Evolutionary conservation across 768 basidiomycete genomes (phyloP).

Genomic region (Podaxis sp.): DNA sequence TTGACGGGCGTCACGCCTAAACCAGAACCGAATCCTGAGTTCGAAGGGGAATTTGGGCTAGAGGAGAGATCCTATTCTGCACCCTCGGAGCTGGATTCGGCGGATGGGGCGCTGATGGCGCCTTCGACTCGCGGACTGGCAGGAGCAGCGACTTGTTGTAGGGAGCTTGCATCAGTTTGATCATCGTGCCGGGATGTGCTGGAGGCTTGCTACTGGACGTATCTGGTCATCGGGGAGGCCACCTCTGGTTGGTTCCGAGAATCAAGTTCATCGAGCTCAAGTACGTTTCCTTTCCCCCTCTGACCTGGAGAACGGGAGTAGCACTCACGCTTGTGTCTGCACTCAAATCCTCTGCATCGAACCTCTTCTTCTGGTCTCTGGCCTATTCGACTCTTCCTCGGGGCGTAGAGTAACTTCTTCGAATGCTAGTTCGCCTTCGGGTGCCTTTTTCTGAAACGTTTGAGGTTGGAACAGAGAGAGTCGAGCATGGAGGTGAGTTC

Average conservation of each 20-base stretch:
- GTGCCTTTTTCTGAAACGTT: constrained; percentile 61
- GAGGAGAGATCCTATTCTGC: constrained; percentile 17
- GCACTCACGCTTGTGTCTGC: constrained; percentile 51
- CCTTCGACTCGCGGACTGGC: background rate
- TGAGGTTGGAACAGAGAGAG: constrained; percentile 81
- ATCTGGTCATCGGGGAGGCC: constrained; percentile 19
- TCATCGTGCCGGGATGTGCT: constrained; percentile 25
- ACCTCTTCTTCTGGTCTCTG: constrained; percentile 67
- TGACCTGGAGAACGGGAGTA: constrained; percentile 48
- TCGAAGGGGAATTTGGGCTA: background rate
- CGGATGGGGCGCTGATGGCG: constrained; percentile 14
- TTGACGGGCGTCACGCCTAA: constrained; percentile 17
- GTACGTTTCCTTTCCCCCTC: constrained; percentile 40
- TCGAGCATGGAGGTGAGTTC: constrained; percentile 96
- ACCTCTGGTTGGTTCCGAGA: constrained; percentile 44
- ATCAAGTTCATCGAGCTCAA: constrained; percentile 44
- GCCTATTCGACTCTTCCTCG: constrained; percentile 79
- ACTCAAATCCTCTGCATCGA: constrained; percentile 50
- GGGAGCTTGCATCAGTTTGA: constrained; percentile 47
- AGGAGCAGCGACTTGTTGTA: constrained; percentile 30
- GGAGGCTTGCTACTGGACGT: constrained; percentile 12
- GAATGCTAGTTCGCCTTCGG: constrained; percentile 69
- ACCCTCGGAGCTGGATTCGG: constrained; percentile 20
- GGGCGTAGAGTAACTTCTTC: constrained; percentile 80
- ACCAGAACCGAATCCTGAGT: background rate